Percentiles rank a stretch among this genome's conserved stretches.
Conservation (phyloP, 148 eudicot genomes). For the Camellia japonica region DNA sequence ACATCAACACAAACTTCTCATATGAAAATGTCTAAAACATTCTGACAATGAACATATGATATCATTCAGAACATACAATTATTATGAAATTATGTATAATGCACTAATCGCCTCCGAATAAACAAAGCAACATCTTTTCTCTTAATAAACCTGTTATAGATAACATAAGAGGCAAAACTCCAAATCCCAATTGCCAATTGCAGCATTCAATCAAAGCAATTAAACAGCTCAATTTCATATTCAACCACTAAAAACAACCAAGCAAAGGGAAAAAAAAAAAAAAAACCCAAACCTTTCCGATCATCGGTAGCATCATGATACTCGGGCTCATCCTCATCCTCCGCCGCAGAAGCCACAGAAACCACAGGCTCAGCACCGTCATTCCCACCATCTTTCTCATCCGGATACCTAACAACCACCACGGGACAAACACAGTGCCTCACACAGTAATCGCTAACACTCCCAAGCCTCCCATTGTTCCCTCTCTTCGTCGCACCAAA, state of each 20-base stretch:
- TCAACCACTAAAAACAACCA: not conserved
- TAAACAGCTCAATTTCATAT: not conserved
- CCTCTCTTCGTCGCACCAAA: slow-evolving; percentile 26
- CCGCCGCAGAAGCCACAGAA: slow-evolving; percentile 16
- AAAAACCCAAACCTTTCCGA: slow-evolving; percentile 18
- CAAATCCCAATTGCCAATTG: not conserved
- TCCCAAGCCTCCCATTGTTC: slow-evolving; percentile 20
- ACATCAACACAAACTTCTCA: no score
- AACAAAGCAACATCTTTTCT: no score
- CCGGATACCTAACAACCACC: slow-evolving; percentile 27
- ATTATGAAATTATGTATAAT: no score
- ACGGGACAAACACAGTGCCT: slow-evolving; percentile 26
- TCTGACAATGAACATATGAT: no score
- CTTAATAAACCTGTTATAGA: no score
- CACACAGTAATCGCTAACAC: slow-evolving; percentile 27
- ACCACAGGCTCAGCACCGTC: slow-evolving; percentile 11
- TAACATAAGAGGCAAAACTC: not conserved
- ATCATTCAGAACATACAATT: no score
- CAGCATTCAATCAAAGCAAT: not conserved
- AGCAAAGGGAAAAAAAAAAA: not conserved
- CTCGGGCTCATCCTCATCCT: slow-evolving; percentile 18
- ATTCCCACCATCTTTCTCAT: slow-evolving; percentile 17
- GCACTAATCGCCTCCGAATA: no score
- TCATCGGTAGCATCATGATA: slow-evolving; percentile 20
- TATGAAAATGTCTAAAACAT: no score